Conservation (phyloP, 257 asterid species). For the Handroanthus guayacan region DNA sequence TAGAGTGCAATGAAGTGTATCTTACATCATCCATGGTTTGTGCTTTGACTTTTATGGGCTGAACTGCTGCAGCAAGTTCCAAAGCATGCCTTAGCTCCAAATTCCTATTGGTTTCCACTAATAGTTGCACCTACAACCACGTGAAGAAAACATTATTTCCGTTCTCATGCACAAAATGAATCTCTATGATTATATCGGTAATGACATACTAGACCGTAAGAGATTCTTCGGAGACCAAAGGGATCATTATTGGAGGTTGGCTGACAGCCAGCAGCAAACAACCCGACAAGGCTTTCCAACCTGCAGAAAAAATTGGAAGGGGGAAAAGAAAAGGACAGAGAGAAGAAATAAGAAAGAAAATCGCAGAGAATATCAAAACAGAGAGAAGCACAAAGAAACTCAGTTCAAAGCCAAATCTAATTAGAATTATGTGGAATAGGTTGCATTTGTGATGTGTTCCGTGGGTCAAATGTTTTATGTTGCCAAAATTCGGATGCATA, state of each 20-base stretch:
- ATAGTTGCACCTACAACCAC: conserved; percentile 78
- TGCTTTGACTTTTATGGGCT: conserved; percentile 74
- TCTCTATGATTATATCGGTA: conserved; percentile 20
- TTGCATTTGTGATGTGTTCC: neutral
- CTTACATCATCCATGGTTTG: conserved; percentile 76
- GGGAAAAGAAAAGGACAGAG: neutral
- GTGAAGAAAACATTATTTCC: conserved; percentile 36
- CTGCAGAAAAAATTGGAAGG: conserved; percentile 50
- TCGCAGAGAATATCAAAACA: conserved; percentile 24
- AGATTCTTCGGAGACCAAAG: conserved; percentile 90
- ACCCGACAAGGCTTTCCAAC: conserved; percentile 94
- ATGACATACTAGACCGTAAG: conserved; percentile 87
- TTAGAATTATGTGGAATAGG: neutral
- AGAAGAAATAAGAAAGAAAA: conserved; percentile 24
- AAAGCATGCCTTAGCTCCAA: conserved; percentile 79
- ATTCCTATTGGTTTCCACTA: conserved; percentile 74
- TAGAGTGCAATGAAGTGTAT: conserved; percentile 17
- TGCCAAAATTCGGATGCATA: neutral
- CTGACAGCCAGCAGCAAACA: conserved; percentile 99
- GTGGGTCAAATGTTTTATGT: neutral
- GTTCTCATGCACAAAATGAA: conserved; percentile 22
- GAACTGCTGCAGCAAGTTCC: conserved; percentile 90
- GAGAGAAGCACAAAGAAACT: conserved; percentile 20
- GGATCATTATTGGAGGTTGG: conserved; percentile 91
- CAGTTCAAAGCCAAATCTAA: neutral